These are phyloP conservation scores for Exophiala viscosa DNA, from an alignment of 2,329 filamentous ascomycete genomes.

Conservation along the genomic window DNA sequence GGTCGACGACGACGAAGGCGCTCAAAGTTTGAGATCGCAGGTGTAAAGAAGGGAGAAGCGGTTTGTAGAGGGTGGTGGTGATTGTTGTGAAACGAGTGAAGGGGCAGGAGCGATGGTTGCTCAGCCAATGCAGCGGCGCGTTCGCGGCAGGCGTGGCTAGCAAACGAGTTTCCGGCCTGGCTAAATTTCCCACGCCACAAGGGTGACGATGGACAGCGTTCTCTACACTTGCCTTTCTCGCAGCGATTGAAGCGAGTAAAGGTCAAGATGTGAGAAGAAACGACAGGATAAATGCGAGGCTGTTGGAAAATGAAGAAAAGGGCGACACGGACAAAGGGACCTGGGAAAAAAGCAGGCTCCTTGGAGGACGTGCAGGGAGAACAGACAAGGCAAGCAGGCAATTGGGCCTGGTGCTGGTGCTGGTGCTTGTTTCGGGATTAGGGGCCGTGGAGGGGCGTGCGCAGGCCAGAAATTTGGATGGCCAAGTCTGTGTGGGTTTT, in stretches of 20 bases:
- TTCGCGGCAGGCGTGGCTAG: slow-evolving; percentile 25
- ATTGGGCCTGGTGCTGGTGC: slow-evolving; percentile 12
- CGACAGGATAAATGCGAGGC: slow-evolving; percentile 28
- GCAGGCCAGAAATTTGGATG: slow-evolving; percentile 17
- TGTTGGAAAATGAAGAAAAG: slow-evolving; percentile 12
- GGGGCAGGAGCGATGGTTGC: slow-evolving; percentile 29
- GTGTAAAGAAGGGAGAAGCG: slow-evolving; percentile 7
- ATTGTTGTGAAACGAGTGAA: slow-evolving; percentile 33
- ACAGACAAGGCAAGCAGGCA: neutral
- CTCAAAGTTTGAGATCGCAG: slow-evolving; percentile 13
- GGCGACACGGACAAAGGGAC: slow-evolving; percentile 10
- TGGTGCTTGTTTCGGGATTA: slow-evolving; percentile 24
- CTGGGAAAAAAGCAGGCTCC: slow-evolving; percentile 19
- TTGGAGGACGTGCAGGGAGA: neutral
- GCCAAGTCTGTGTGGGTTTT: slow-evolving; percentile 6
- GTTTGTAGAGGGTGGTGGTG: slow-evolving; percentile 14
- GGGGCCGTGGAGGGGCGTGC: slow-evolving; percentile 13
- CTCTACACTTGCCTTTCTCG: slow-evolving; percentile 19
- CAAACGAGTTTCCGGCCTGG: slow-evolving; percentile 7
- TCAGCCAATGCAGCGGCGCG: slow-evolving; percentile 30
- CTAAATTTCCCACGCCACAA: slow-evolving; percentile 9
- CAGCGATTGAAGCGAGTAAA: slow-evolving; percentile 27
- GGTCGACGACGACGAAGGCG: slow-evolving; percentile 1
- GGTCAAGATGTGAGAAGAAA: slow-evolving; percentile 23
- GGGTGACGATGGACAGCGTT: neutral